Evolutionary conservation across 2,329 filamentous ascomycete species (phyloP), one percentile per base, ranked within the genome.

Genomic region (Emergomyces pasteurianus): DNA sequence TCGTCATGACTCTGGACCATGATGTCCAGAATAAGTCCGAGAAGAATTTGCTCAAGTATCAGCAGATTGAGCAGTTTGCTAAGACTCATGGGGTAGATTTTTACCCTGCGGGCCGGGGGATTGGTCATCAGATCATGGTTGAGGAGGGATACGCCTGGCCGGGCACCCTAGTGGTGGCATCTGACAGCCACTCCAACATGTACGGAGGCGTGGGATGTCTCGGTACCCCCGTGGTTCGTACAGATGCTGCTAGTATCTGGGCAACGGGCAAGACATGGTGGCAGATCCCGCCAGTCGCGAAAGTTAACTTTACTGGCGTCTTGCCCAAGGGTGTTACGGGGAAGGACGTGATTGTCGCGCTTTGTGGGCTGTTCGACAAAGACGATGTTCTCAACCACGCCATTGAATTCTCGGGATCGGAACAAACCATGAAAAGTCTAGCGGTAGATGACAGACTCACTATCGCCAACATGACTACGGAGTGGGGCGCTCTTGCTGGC

Each of bases 291-390:
- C 90, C 90, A 0, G 83, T 95, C 34, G 89, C 88, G 0, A 87
- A 88, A 74, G 83, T 96, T 28, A 92, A 83, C 0, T 80, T 97
- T 12, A 89, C 82, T 0, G 92, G 91, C 7, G 74, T 83, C 0
- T 77, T 96, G 7, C 92, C 90, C 0, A 77, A 78, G 0, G 92
- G 92, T 12, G 91, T 96, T 0, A 90, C 88, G 0, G 92, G 91
- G 36, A 97, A 99, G 74, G 94, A 97, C 72, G 88, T 96, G 14
- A 97, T 97, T 65, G 83, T 96, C 31, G 89, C 90, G 0, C 81
- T 97, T 0, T 95, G 90, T 67, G 89, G 88, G 0, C 76, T 96
- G 0, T 95, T 97, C 78, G 88, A 89, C 74, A 84, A 88, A 59
- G 87, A 90, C 66, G 90, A 96, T 52, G 92, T 96, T 0, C 80